Evolutionary conservation across 1,284 basidiomycete species (phyloP), one percentile per base, ranked within the genome.

Genomic region (Leccinum pachyderme): DNA sequence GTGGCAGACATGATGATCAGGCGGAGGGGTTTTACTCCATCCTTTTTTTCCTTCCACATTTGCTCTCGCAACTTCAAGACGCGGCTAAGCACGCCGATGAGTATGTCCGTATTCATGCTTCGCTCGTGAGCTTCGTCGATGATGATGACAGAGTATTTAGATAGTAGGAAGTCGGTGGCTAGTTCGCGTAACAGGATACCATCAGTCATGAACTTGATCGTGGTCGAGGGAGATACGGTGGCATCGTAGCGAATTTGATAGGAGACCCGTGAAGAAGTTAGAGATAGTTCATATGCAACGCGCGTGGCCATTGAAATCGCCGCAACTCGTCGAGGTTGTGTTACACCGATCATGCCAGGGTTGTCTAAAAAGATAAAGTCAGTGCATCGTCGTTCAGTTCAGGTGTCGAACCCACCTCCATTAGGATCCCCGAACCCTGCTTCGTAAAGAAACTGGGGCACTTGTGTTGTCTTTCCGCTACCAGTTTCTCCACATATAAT

Each of bases 121-220:
- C 97, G 79, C 72, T 99, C 97, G 73, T 99, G 97, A 0, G 97
- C 97, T 73, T 99, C 97, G 64, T 99, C 97, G 53, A 98, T 90
- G 56, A 99, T 89, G 60, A 99, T 85, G 32, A 97, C 90, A 25
- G 92, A 95, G 72, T 99, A 99, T 69, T 89, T 92, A 51, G 78
- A 84, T 15, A 99, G 78, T 31, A 98, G 72, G 68, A 99, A 96
- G 69, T 99, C 96, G 13, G 83, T 84, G 0, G 93, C 89, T 24
- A 99, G 79, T 72, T 99, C 97, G 55, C 97, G 87, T 11, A 99
- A 78, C 25, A 99, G 76, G 13, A 99, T 94, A 78, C 97, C 97
- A 66, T 99, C 97, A 2, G 97, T 99, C 96, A 99, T 99, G 78
- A 99, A 99, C 73, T 99, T 98, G 77, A 99, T 94, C 7, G 86